Evolutionary conservation across 129 eudicot species (phyloP).

Genomic region (Erigeron canadensis): DNA sequence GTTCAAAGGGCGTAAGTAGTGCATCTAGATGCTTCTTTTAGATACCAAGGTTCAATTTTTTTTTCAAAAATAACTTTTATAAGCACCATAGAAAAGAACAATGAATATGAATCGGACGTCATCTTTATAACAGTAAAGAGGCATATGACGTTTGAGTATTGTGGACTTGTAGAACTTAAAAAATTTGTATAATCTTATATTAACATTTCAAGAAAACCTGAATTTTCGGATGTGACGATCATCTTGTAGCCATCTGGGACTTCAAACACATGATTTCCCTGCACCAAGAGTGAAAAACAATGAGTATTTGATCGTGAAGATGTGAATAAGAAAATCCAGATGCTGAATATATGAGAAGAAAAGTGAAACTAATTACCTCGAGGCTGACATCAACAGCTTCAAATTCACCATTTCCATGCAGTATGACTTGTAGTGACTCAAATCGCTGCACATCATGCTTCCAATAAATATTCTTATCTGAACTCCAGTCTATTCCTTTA

Average conservation of each 20-base stretch:
- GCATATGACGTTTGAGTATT: conserved; percentile 8
- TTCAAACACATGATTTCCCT: conserved; percentile 95
- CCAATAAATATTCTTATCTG: conserved; percentile 75
- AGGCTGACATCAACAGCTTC: conserved; percentile 78
- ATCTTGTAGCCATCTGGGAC: conserved; percentile 91
- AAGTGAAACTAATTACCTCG: conserved; percentile 51
- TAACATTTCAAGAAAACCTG: conserved; percentile 49
- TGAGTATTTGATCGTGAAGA: conserved; percentile 14
- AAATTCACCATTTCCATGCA: conserved; percentile 99
- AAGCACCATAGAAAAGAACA: not conserved
- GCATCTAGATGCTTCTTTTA: conserved; percentile 23
- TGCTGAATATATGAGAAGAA: conserved; percentile 6
- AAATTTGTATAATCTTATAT: conserved; percentile 15
- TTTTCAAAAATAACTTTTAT: not conserved
- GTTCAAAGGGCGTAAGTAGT: conserved; percentile 13
- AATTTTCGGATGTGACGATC: conserved; percentile 62
- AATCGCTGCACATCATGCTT: conserved; percentile 80
- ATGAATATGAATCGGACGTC: not conserved
- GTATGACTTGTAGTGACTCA: conserved; percentile 68
- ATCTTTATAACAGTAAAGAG: conserved; percentile 2
- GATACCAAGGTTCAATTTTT: not conserved
- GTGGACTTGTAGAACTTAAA: not conserved
- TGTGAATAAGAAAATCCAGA: conserved; percentile 14
- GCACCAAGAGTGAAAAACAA: conserved; percentile 30
- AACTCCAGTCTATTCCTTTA: conserved; percentile 88